These are phyloP conservation scores for Aspergillus tanneri DNA, from an alignment of 2,329 filamentous ascomycete species.

Conservation along the genomic window DNA sequence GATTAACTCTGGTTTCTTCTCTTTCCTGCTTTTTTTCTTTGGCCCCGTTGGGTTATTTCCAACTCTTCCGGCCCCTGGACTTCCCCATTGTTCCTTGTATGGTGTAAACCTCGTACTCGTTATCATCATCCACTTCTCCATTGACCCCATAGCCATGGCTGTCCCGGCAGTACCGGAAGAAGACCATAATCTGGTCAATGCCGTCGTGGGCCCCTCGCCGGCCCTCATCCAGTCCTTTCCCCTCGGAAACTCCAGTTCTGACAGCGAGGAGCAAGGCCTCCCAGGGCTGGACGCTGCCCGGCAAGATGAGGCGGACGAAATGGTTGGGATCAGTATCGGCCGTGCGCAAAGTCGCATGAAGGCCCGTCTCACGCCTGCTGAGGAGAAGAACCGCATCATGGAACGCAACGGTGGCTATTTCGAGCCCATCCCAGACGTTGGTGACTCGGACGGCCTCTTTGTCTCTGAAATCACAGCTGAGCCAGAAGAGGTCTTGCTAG, in stretches of 20 bases:
- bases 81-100: constrained; percentile 10
- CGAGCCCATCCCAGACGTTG: constrained; percentile 36
- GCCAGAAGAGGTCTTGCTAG: constrained; percentile 26
- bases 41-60: background rate
- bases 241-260: constrained; percentile 31
- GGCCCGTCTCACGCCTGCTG: constrained; percentile 57
- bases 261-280: constrained; percentile 30
- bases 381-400: constrained; percentile 59
- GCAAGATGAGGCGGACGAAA: constrained; percentile 38
- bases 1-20: background rate
- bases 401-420: constrained; percentile 53
- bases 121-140: background rate
- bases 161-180: constrained; percentile 5
- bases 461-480: constrained; percentile 33
- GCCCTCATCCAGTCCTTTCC: background rate
- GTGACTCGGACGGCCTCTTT: constrained; percentile 32
- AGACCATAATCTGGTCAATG: constrained; percentile 9
- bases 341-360: constrained; percentile 57
- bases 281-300: constrained; percentile 23
- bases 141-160: constrained; percentile 6
- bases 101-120: background rate
- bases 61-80: background rate
- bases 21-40: background rate
- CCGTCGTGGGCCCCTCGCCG: constrained; percentile 3
- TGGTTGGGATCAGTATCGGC: constrained; percentile 61